Evolutionary conservation across 2,329 filamentous ascomycete species (phyloP).

Genomic region (Colletotrichum siamense): DNA sequence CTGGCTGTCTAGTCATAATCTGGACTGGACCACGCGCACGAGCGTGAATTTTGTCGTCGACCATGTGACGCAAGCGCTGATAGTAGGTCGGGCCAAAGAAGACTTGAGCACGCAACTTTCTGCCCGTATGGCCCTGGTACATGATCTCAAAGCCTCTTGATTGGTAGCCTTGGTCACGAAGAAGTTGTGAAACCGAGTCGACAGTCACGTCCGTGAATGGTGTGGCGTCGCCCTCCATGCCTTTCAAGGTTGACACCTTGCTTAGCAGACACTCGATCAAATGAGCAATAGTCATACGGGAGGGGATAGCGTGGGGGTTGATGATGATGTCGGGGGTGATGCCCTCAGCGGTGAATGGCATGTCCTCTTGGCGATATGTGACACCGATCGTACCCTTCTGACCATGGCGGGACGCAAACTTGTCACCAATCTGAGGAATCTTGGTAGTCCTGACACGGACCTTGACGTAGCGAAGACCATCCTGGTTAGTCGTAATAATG

Average conservation of each 20-base stretch:
- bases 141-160: conserved; percentile 97
- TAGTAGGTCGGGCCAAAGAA: conserved; percentile 99
- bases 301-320: conserved; percentile 99
- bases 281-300: conserved; percentile 99
- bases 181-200: conserved; percentile 85
- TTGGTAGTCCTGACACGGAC: conserved; percentile 97
- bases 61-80: conserved; percentile 98
- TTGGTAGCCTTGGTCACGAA: conserved; percentile 92
- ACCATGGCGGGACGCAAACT: conserved; percentile 98
- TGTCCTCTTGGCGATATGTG: conserved; percentile 96
- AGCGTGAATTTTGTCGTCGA: conserved; percentile 99
- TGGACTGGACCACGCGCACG: conserved; percentile 95
- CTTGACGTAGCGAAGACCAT: conserved; percentile 95
- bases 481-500: conserved; percentile 90
- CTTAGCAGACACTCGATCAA: conserved; percentile 98
- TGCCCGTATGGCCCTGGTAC: conserved; percentile 98
- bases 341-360: conserved; percentile 95
- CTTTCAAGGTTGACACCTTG: conserved; percentile 92
- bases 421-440: conserved; percentile 97
- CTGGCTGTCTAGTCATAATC: conserved; percentile 95
- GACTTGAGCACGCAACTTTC: conserved; percentile 90
- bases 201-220: conserved; percentile 98
- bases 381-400: conserved; percentile 99
- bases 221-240: conserved; percentile 95
- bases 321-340: conserved; percentile 96